phyloP scores from a whole-genome alignment of 495 filamentous ascomycete species.

The Daldinia loculata region DNA sequence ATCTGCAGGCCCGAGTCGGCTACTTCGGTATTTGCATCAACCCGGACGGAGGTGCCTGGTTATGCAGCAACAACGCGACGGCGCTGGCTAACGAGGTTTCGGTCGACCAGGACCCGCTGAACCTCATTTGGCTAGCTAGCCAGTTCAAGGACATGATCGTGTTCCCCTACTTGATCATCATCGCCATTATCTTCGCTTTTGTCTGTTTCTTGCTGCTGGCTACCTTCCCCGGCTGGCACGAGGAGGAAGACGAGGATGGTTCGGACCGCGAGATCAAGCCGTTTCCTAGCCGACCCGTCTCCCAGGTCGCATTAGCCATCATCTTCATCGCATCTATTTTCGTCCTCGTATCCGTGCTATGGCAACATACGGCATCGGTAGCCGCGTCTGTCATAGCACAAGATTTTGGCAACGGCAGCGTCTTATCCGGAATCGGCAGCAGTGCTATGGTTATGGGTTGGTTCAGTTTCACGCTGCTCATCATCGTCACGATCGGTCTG shows the following conservation, averaged over 20 bases:
- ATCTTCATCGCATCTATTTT: slow-evolving; percentile 84
- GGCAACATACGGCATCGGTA: slow-evolving; percentile 92
- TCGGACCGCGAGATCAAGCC: slow-evolving; percentile 77
- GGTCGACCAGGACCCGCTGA: slow-evolving; percentile 78
- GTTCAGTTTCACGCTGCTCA: slow-evolving; percentile 92
- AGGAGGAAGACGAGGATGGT: slow-evolving; percentile 71
- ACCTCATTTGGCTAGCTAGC: slow-evolving; percentile 79
- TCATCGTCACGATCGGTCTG: slow-evolving; percentile 92
- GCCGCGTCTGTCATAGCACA: slow-evolving; percentile 92
- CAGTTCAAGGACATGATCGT: slow-evolving; percentile 86
- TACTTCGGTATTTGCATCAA: slow-evolving; percentile 76
- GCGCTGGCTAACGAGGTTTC: slow-evolving; percentile 72
- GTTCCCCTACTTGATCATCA: slow-evolving; percentile 82
- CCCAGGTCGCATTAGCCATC: slow-evolving; percentile 76
- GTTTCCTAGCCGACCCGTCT: slow-evolving; percentile 78
- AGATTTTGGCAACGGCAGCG: slow-evolving; percentile 93
- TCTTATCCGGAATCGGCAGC: slow-evolving; percentile 86
- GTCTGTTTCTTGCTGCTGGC: slow-evolving; percentile 77
- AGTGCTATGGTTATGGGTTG: slow-evolving; percentile 96
- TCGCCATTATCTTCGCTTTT: slow-evolving; percentile 83
- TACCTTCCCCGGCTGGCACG: slow-evolving; percentile 85
- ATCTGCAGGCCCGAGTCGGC: slow-evolving; percentile 71
- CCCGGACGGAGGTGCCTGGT: slow-evolving; percentile 72
- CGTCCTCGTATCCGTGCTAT: slow-evolving; percentile 76
- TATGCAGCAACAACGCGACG: slow-evolving; percentile 82